phyloP scores from a whole-genome alignment of 495 filamentous ascomycete species.

The Lepidopterella palustris region DNA sequence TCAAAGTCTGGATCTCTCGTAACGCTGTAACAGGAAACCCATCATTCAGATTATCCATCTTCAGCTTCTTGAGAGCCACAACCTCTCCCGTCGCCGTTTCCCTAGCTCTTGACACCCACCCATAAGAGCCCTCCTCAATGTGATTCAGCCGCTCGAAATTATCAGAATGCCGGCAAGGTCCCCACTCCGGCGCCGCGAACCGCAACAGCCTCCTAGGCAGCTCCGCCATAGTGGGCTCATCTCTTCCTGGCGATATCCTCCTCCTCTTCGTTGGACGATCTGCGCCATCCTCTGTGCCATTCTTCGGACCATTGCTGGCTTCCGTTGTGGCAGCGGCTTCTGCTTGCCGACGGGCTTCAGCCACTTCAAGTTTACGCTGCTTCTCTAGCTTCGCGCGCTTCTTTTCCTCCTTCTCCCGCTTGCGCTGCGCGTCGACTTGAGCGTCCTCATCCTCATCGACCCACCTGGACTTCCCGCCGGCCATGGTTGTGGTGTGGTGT shows the following conservation, averaged over 20 bases:
- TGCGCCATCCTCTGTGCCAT: constrained; percentile 10
- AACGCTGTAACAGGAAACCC: constrained; percentile 91
- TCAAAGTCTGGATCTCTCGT: constrained; percentile 74
- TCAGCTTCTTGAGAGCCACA: constrained; percentile 90
- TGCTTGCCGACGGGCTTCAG: constrained; percentile 35
- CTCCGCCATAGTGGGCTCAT: neutral
- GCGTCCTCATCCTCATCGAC: constrained; percentile 72
- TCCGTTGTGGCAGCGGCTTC: constrained; percentile 28
- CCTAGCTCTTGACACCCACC: constrained; percentile 81
- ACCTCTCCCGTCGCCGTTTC: constrained; percentile 76
- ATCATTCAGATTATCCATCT: constrained; percentile 76
- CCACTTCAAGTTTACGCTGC: constrained; percentile 64
- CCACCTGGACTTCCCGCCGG: constrained; percentile 64
- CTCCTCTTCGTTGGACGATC: constrained; percentile 51
- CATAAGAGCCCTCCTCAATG: constrained; percentile 96
- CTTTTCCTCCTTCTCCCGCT: constrained; percentile 85
- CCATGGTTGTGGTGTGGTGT: neutral
- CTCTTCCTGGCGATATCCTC: constrained; percentile 37
- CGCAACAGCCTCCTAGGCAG: constrained; percentile 51
- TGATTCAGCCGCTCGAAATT: constrained; percentile 90
- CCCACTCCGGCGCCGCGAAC: constrained; percentile 64
- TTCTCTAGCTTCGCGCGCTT: constrained; percentile 79
- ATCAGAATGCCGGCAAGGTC: constrained; percentile 71
- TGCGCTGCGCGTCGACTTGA: constrained; percentile 59
- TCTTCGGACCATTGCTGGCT: constrained; percentile 9